Base-by-base conservation (phyloP, 1,139 yeast genomes). In the Candida gigantensis region DNA sequence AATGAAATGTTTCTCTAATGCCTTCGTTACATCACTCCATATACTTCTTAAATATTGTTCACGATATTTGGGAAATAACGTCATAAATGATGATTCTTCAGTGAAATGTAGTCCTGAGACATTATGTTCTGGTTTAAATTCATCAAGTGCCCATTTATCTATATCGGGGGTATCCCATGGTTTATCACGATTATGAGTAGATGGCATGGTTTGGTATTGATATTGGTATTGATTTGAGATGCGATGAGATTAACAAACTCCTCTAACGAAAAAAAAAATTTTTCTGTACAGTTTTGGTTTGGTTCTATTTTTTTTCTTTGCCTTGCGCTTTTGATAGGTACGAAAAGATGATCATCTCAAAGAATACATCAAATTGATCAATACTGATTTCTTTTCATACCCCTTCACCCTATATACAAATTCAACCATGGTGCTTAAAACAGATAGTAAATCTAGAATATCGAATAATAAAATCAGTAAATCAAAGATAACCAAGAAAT, bases 141-240 rank as follows among this genome's bases (percentile, higher is more conserved):
- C 95, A 25, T 89, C 96, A 29, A 82, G 72, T 47, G 76, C 70
- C 99, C 99, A 92, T 60, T 92, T 90, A 57, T 92, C 96, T 45
- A 92, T 83, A 52, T 89, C 97, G 18, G 86, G 88, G 10, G 96
- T 89, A 58, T 92, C 97, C 97, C 98, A 90, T 38, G 97, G 97
- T 62, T 92, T 92, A 53, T 90, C 97, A 58, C 81, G 84, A 60
- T 90, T 86, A 61, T 90, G 92, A 39, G 95, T 85, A 3, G 96
- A 88, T 23, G 85, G 89, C 97, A 92, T 90, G 30, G 23, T 34
- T 24, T 18, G 6, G 4, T 15, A 8, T 10, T 24, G 21, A 25
- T 9, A 12, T 13, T 19, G 19, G 14, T 12, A 11, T 12, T 32
- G 12, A 18, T 29, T 28, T 17, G 41, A 37, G 44, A 44, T 42